Base-by-base conservation (phyloP, 2,329 filamentous ascomycete species). In the Apiospora pterosperma region DNA sequence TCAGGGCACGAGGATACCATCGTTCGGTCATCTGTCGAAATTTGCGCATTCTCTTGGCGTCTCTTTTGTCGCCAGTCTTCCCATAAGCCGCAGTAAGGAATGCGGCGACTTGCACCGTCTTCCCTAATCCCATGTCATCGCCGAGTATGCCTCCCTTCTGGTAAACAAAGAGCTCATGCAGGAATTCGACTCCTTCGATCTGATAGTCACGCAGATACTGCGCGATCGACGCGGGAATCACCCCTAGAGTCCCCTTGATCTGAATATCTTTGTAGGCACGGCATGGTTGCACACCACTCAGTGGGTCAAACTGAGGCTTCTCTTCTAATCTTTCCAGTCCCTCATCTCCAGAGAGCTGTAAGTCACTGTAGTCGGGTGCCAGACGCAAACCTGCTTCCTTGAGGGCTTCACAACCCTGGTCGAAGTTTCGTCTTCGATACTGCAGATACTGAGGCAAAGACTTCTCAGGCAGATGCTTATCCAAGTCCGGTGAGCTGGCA, bases 61-160 rank as follows among this genome's bases (percentile, higher is more conserved):
- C 96, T 61, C 93, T 84, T 75, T 94, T 90, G 70, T 97, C 95
- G 0, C 90, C 95, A 0, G 92, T 96, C 79, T 99, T 99, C 8
- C 96, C 96, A 75, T 97, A 99, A 0, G 93, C 94, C 1, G 89
- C 93, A 0, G 93, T 92, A 25, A 99, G 81, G 69, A 99, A 98
- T 0, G 94, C 92, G 64, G 93, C 96, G 31, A 99, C 92, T 76
- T 99, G 96, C 2, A 99, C 92, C 0, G 96, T 99, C 78, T 99
- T 99, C 0, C 96, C 96, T 36, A 99, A 78, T 23, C 96, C 96
- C 96, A 99, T 99, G 73, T 99, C 96, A 74, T 99, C 96, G 3
- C 95, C 94, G 0, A 99, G 83, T 25, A 99, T 92, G 1, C 92
- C 93, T 1, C 96, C 96, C 70, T 90, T 90, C 73, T 99, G 96